These are phyloP conservation scores for Lathyrus sativus DNA, from an alignment of 306 rosid species.

Conservation along the genomic window DNA sequence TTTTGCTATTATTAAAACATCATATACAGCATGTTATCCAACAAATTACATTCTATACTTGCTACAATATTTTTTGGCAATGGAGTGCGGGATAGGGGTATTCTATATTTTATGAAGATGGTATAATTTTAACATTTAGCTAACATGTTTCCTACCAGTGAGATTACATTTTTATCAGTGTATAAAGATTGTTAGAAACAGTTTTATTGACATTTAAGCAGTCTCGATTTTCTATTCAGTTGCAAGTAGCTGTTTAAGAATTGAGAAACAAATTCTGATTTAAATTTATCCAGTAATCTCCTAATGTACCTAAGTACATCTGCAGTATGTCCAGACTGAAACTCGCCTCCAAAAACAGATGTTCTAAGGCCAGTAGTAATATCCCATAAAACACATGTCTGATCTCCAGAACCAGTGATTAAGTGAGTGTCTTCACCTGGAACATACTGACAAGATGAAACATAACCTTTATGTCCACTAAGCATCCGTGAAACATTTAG, in stretches of 20 bases:
- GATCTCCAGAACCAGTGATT: constrained; percentile 93
- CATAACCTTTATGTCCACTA: constrained; percentile 93
- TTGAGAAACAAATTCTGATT: constrained; percentile 28
- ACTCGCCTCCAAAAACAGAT: constrained; percentile 96
- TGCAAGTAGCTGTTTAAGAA: constrained; percentile 23
- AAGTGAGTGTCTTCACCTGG: constrained; percentile 92
- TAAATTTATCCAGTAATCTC: constrained; percentile 28
- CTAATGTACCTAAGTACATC: constrained; percentile 78
- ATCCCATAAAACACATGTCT: constrained; percentile 95
- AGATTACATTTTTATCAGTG: constrained; percentile 3
- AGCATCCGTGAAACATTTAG: constrained; percentile 72
- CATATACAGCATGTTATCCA: constrained; percentile 14
- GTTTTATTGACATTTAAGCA: constrained; percentile 14
- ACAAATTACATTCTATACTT: constrained; percentile 13
- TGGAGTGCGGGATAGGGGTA: not conserved
- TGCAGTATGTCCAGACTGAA: constrained; percentile 96
- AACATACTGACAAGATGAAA: constrained; percentile 91
- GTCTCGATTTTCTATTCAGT: constrained; percentile 3
- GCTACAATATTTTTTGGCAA: not conserved
- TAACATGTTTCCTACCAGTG: not conserved
- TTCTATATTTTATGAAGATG: constrained; percentile 7
- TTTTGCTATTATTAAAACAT: constrained; percentile 13
- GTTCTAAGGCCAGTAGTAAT: constrained; percentile 91
- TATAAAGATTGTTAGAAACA: constrained; percentile 14
- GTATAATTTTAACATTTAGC: constrained; percentile 23